Base-by-base conservation (phyloP, 2,329 filamentous ascomycete genomes). In the Paracamarosporium sp. region DNA sequence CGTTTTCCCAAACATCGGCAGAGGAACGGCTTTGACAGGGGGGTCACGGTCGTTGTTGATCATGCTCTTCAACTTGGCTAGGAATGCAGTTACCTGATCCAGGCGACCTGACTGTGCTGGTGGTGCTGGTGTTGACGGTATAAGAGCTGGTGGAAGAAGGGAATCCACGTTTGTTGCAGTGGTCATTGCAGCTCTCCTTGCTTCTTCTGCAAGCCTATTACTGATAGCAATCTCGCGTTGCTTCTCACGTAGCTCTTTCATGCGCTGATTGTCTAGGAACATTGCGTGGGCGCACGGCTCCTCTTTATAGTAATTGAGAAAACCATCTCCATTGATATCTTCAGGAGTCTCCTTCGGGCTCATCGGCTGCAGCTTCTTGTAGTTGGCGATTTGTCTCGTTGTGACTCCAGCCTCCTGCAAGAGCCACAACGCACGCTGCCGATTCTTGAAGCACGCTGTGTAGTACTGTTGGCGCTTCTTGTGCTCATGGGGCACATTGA, bases 361-460 rank as follows among this genome's bases (percentile, higher is more conserved):
- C 9, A 43, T 51, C 20, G 57, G 28, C 47, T 76, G 72, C 13
- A 57, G 25, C 45, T 59, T 65, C 13, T 61, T 58, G 56, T 75
- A 76, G 47, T 70, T 71, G 22, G 55, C 59, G 25, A 75, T 68
- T 24, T 76, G 69, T 17, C 61, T 59, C 28, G 63, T 43, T 4
- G 61, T 69, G 24, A 76, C 41, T 7, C 72, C 72, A 11, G 70
- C 69, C 56, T 73, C 71, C n/a, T 67, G 50, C 17, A 76, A 66
- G 5, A 74, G 60, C 33, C 56, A 57, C n/a, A 71, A 58, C 1
- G 73, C 73, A 3, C 66, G 66, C 17, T 73, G 66, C 9, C 73
- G 71, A 7, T 69, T 71, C 33, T 63, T 69, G 59, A 67, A 74
- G 44, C 72, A 75, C 24, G 71, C 70, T 4, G 64, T 61, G 45